Base-by-base conservation (phyloP, 2,329 filamentous ascomycete species). In the Aotearoamyces nothofagi region DNA sequence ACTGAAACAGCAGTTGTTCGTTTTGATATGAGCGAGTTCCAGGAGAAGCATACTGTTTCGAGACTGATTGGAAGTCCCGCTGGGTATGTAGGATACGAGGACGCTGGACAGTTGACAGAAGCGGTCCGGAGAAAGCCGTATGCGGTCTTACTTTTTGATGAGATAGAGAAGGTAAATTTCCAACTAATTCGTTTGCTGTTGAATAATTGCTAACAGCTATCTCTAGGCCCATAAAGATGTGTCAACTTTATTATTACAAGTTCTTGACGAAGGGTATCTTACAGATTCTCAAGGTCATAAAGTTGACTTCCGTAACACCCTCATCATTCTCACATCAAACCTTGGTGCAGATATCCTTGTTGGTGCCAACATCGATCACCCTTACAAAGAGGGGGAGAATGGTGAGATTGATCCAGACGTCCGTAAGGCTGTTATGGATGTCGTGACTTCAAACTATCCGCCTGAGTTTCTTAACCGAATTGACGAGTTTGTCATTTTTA, bases 101-200 rank as follows among this genome's bases (percentile, higher is more conserved):
- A 96, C 47, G 86, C 87, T 4, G 90, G 90, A 1, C 90, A 96
- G 54, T 66, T 98, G 8, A 96, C 90, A 1, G 90, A 98, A 56
- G 86, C 87, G 4, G 84, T 98, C 3, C 72, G 90, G 32, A 70
- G 90, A 34, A 96, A 96, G 52, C 90, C 90, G 0, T 96, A 96
- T 42, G 86, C 87, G 0, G 83, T 98, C 1, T 64, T 98, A 0
- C 65, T 98, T 2, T 92, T 98, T 43, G 90, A 98, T 50, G 90
- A 96, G 50, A 96, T 94, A 43, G 90, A 98, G 50, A 96, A 98
- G 51, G n/a, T n/a, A n/a, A n/a, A n/a, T n/a, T n/a, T n/a, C n/a
- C n/a, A n/a, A n/a, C n/a, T n/a, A n/a, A n/a, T n/a, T n/a, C n/a
- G n/a, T n/a, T n/a, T n/a, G n/a, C n/a, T n/a, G n/a, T n/a, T n/a